Percentiles rank a stretch among this genome's conserved stretches.
phyloP scores from a whole-genome alignment of 371 early-diverging fungal species.

The Umbelopsis sp. region DNA sequence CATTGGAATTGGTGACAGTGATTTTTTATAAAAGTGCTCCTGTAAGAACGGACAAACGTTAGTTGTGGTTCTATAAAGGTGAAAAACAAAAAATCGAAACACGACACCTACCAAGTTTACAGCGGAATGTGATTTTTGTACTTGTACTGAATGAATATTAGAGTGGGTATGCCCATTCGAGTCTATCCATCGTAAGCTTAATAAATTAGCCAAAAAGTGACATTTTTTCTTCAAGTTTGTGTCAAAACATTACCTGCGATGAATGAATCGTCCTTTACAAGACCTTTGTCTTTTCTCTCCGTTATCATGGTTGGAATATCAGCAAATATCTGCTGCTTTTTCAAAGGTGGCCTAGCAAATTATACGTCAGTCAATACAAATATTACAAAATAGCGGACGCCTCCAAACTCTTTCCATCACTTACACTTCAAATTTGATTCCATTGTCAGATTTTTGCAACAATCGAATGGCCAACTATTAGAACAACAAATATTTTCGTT shows the following conservation, averaged over 20 bases:
- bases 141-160: not conserved
- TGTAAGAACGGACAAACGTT: not conserved
- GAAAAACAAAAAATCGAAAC: not conserved
- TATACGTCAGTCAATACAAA: not conserved
- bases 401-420: not conserved
- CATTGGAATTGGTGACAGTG: conserved; percentile 3
- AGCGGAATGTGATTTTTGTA: conserved; percentile 11
- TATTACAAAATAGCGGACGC: conserved; percentile 1
- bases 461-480: conserved; percentile 49
- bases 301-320: conserved; percentile 39
- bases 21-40: conserved; percentile 16
- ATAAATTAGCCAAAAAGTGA: not conserved
- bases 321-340: conserved; percentile 38
- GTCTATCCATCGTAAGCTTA: not conserved
- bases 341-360: conserved; percentile 29
- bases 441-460: conserved; percentile 44
- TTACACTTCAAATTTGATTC: conserved; percentile 46
- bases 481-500: conserved; percentile 18
- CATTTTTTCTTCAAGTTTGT: not conserved
- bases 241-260: conserved; percentile 42
- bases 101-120: conserved; percentile 4
- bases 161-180: not conserved
- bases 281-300: conserved; percentile 61
- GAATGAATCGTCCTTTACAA: conserved; percentile 74
- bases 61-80: not conserved